Evolutionary conservation across 2,329 filamentous ascomycete species (phyloP).

Genomic region (Tolypocladium ovalisporum): DNA sequence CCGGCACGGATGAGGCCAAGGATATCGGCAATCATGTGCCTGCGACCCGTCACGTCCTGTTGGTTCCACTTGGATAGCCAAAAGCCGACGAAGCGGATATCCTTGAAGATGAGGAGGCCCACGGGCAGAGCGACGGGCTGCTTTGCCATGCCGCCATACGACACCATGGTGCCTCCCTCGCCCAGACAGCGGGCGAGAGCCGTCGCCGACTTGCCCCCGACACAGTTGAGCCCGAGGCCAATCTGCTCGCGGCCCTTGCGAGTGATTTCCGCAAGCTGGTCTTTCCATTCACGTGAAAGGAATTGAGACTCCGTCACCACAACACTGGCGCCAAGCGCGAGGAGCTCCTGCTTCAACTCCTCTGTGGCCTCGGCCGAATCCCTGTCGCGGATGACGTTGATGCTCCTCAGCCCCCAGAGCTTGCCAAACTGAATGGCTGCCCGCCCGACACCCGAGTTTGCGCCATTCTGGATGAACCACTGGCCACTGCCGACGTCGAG

Average conservation of each 20-base stretch:
- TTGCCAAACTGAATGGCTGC: constrained; percentile 80
- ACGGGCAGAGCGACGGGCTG: constrained; percentile 75
- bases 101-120: constrained; percentile 84
- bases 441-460: constrained; percentile 85
- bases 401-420: constrained; percentile 80
- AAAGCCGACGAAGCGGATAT: constrained; percentile 82
- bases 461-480: constrained; percentile 96
- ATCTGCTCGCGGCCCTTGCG: constrained; percentile 61
- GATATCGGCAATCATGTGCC: constrained; percentile 74
- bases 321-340: constrained; percentile 42
- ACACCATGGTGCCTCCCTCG: constrained; percentile 65
- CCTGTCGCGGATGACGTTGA: constrained; percentile 78
- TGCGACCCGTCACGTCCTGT: constrained; percentile 60
- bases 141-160: constrained; percentile 91
- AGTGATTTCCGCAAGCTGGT: constrained; percentile 53
- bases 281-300: constrained; percentile 47
- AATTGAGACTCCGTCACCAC: constrained; percentile 48
- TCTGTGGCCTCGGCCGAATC: constrained; percentile 53
- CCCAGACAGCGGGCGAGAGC: constrained; percentile 66
- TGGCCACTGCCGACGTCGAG: constrained; percentile 47
- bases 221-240: constrained; percentile 79
- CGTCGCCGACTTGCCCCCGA: constrained; percentile 77
- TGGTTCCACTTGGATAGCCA: constrained; percentile 91
- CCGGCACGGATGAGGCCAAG: constrained; percentile 63
- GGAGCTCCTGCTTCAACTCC: constrained; percentile 40